A percentile compares a stretch with the other conserved stretches of the same genome.
These are phyloP conservation scores for Plicaturopsis crispa DNA, from an alignment of 768 basidiomycete genomes.

Conservation along the genomic window DNA sequence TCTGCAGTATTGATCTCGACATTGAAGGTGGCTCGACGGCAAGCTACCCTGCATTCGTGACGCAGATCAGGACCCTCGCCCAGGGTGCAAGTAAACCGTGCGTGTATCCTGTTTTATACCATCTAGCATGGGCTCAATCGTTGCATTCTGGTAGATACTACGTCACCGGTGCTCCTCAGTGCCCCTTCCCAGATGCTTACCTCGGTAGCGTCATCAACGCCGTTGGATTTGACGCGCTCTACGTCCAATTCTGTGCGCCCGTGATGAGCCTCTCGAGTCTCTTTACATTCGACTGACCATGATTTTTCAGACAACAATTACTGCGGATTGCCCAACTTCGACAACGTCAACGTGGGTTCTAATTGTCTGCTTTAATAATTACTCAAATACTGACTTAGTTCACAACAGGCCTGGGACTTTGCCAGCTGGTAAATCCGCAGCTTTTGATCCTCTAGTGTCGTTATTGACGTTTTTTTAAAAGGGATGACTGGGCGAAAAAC, in stretches of 20 bases:
- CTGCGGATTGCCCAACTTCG: conserved; percentile 45
- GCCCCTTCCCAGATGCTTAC: conserved; percentile 62
- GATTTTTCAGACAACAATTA: conserved; percentile 41
- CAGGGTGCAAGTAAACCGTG: conserved; percentile 47
- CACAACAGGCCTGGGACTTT: conserved; percentile 51
- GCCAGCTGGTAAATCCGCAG: conserved; percentile 34
- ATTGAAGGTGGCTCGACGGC: conserved; percentile 59
- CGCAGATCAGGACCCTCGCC: conserved; percentile 43
- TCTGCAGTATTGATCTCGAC: conserved; percentile 55
- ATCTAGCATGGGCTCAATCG: not conserved
- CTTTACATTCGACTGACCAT: not conserved
- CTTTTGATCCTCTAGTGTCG: not conserved
- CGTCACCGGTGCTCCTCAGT: conserved; percentile 58
- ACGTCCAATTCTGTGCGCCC: conserved; percentile 58
- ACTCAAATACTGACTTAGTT: conserved; percentile 1
- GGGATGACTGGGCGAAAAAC: conserved; percentile 60
- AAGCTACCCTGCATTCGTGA: conserved; percentile 48
- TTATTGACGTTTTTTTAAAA: no score
- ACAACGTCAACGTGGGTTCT: conserved; percentile 29
- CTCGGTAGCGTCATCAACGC: conserved; percentile 52
- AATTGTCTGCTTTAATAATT: not conserved
- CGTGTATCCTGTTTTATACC: conserved; percentile 6
- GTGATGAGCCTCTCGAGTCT: no score
- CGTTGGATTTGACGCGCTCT: conserved; percentile 64
- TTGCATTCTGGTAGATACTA: conserved; percentile 47